Evolutionary conservation across 2,329 filamentous ascomycete genomes (phyloP).

Genomic region (Cladophialophora bantiana): DNA sequence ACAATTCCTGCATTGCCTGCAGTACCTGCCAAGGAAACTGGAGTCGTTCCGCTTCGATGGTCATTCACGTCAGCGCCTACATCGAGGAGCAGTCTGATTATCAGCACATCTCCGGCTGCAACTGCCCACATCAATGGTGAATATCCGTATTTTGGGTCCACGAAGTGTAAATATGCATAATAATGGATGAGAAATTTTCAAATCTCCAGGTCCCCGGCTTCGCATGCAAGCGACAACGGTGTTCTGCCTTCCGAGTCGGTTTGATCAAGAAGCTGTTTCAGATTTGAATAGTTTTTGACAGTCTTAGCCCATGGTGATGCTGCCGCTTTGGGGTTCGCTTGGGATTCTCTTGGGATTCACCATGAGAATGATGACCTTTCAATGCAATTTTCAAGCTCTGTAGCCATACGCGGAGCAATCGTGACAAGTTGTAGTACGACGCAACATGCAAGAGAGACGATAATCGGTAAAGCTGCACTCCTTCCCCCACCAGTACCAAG

Average conservation of each 20-base stretch:
- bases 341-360: background rate
- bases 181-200: background rate
- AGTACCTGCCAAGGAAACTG: background rate
- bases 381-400: background rate
- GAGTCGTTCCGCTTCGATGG: background rate
- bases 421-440: background rate
- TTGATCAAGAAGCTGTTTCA: background rate
- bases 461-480: background rate
- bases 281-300: background rate
- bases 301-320: background rate
- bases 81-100: background rate
- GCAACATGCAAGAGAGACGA: background rate
- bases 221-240: background rate
- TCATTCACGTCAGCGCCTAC: background rate
- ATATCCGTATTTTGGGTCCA: background rate
- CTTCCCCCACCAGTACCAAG: background rate
- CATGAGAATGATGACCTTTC: background rate
- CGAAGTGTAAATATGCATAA: background rate
- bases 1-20: background rate
- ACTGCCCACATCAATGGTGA: background rate
- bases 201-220: background rate
- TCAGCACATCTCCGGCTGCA: background rate
- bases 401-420: background rate
- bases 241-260: background rate
- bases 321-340: background rate